Base-by-base conservation (phyloP, 768 basidiomycete species). In the Suillus ampliporus region DNA sequence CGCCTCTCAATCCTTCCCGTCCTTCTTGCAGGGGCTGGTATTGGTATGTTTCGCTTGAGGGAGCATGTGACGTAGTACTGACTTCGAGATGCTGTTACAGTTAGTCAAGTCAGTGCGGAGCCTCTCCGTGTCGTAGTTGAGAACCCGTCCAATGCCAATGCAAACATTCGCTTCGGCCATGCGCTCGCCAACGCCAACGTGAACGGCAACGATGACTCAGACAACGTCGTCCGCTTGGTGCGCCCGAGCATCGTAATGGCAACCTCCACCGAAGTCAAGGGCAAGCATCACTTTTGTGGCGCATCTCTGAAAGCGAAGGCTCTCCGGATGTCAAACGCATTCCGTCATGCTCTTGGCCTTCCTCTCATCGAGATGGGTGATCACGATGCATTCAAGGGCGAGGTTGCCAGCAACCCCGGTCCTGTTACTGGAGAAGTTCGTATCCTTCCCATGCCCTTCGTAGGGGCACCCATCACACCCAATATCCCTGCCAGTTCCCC, bases 301-400 rank as follows among this genome's bases (percentile, higher is more conserved):
- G 65, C 68, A 50, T 76, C 76, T 43, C 65, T 84, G 71, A 78
- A 76, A 64, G 72, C 80, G 69, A 88, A 88, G 69, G 81, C 82
- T 31, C 67, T 85, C 60, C 76, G 80, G 62, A 62, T 88, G 44
- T 82, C 85, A 57, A 86, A 88, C 65, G 67, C 79, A 31, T 80
- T 91, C 78, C 78, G 85, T 48, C 75, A 84, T 62, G 80, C 81
- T 2, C 74, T 91, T 41, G 88, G 88, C 21, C 69, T 88, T 64
- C 80, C 84, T 10, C 75, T 77, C 63, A 83, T 84, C 70, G 79
- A 83, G 43, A 56, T 56, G 28, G 41, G 61, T 26, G 47, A 56
- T 37, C 63, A 44, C 56, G 35, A 50, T 40, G 28, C 64, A 37
- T 64, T 65, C 53, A 53, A 64, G 15, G 58, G 59, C 38, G 47